These are phyloP conservation scores for Picea abies DNA, from an alignment of 83 land plant species.

Conservation along the genomic window DNA sequence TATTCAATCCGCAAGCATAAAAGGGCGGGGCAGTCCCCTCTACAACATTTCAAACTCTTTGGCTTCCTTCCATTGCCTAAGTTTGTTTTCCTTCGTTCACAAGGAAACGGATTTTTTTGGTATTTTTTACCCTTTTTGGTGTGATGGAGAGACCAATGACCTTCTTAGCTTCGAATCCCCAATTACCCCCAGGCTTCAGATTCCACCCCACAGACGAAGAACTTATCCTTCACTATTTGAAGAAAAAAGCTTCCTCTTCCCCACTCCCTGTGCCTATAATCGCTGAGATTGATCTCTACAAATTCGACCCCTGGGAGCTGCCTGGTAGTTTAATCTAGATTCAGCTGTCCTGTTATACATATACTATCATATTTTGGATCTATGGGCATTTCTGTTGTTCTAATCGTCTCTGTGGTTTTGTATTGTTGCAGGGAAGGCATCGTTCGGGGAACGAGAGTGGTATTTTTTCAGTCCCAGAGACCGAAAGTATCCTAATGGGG, in stretches of 20 bases:
- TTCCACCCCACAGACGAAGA: constrained; percentile 3
- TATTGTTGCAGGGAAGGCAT: constrained; percentile 9
- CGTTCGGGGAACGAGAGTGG: constrained; percentile 19
- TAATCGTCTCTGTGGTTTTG: background rate
- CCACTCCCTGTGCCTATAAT: constrained; percentile 7
- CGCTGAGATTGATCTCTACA: background rate
- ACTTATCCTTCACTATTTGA: background rate
- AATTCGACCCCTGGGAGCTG: background rate
- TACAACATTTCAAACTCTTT: constrained; percentile 16
- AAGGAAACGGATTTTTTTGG: too few species aligned
- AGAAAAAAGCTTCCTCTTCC: background rate
- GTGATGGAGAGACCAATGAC: background rate
- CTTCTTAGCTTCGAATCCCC: constrained; percentile 10
- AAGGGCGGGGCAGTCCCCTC: constrained; percentile 4
- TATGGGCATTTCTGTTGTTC: background rate
- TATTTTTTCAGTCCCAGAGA: constrained; percentile 21
- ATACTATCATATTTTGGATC: background rate
- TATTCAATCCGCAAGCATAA: constrained; percentile 6
- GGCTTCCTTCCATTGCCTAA: background rate
- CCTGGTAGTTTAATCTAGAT: background rate
- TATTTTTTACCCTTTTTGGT: background rate
- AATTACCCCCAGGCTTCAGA: background rate
- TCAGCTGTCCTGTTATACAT: background rate
- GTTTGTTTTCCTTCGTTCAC: background rate
- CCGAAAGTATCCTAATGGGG: constrained; percentile 19